Evolutionary conservation across 225 moss, liverwort and hornwort genomes (phyloP), one percentile per base, ranked within the genome.

Genomic region (Climacium dendroides): DNA sequence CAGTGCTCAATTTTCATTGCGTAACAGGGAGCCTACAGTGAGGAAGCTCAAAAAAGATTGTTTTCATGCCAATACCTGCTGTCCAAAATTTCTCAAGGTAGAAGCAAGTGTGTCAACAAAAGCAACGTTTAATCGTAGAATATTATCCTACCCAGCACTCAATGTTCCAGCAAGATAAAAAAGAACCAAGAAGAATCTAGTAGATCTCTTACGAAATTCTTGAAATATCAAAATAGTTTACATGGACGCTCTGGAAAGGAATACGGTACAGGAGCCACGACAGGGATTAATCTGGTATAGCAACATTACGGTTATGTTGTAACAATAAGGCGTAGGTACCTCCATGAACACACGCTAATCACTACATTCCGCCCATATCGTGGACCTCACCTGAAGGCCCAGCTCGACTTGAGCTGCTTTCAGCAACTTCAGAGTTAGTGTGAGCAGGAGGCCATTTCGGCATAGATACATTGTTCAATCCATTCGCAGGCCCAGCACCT

Each of bases 321-420:
- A 78, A 63, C 64, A 76, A 63, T 48, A 75, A 37, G 30, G 67
- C 59, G 26, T 41, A 34, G 48, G 53, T 74, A 74, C 75, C 39
- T 85, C 75, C 83, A 71, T 50, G 65, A 60, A 35, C 70, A 73
- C 80, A 84, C 18, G 43, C 79, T 86, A 87, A 75, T 86, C 88
- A 89, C 41, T 85, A 88, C 72, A 87, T 88, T 75, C 70, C 84
- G 60, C 88, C 80, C 25, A 82, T 64, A 48, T 87, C 90, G 81
- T 84, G 85, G 41, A 61, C 81, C 80, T 90, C 91, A 72, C 83
- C 77, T 83, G 86, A 90, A 71, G 92, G 85, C 25, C 92, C 92
- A 88, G 91, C 92, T 86, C 91, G 85, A 74, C 90, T 91, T 58
- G 92, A 92, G 85, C 94, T 94, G 89, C 92, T 92, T 89, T 91